Evolutionary conservation across 176 grass and related monocot genomes (phyloP).

Genomic region (Oryza brachyantha): DNA sequence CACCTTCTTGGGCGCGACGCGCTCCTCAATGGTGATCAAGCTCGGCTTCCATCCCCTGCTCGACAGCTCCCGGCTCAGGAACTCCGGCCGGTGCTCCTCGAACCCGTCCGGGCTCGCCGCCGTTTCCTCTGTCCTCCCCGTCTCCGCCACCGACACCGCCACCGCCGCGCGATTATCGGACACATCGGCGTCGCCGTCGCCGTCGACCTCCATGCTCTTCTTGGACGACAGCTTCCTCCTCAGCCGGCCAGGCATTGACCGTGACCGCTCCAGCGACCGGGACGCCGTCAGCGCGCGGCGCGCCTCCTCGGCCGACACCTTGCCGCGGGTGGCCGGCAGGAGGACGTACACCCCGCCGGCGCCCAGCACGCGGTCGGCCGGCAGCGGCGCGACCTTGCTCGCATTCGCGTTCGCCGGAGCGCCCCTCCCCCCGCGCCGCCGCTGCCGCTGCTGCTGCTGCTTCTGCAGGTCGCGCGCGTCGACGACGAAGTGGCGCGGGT

Average conservation of each 20-base stretch:
- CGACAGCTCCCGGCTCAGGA: slow-evolving; percentile 75
- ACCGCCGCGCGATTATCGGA: not conserved
- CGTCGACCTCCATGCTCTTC: slow-evolving; percentile 5
- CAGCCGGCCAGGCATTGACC: slow-evolving; percentile 38
- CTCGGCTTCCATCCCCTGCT: slow-evolving; percentile 86
- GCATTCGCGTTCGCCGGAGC: not conserved
- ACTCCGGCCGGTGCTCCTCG: slow-evolving; percentile 55
- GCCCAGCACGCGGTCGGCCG: slow-evolving; percentile 76
- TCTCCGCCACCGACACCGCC: not conserved
- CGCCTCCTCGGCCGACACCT: slow-evolving; percentile 68
- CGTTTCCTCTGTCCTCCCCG: not conserved
- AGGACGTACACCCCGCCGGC: slow-evolving; percentile 69
- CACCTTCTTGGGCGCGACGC: slow-evolving; percentile 49
- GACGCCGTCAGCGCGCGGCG: slow-evolving; percentile 53
- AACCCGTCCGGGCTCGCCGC: slow-evolving; percentile 26
- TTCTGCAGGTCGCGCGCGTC: slow-evolving; percentile 53
- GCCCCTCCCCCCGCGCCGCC: not conserved
- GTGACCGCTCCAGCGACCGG: slow-evolving; percentile 47
- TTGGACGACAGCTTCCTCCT: slow-evolving; percentile 38
- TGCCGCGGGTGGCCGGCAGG: slow-evolving; percentile 63
- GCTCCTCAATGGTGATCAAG: slow-evolving; percentile 81
- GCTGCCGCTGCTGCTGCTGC: not conserved
- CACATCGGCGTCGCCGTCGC: not conserved
- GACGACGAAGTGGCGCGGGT: slow-evolving; percentile 83
- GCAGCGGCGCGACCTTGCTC: slow-evolving; percentile 58